These are phyloP conservation scores for Pleurotus ostreatus DNA, from an alignment of 768 basidiomycete genomes.

Conservation along the genomic window DNA sequence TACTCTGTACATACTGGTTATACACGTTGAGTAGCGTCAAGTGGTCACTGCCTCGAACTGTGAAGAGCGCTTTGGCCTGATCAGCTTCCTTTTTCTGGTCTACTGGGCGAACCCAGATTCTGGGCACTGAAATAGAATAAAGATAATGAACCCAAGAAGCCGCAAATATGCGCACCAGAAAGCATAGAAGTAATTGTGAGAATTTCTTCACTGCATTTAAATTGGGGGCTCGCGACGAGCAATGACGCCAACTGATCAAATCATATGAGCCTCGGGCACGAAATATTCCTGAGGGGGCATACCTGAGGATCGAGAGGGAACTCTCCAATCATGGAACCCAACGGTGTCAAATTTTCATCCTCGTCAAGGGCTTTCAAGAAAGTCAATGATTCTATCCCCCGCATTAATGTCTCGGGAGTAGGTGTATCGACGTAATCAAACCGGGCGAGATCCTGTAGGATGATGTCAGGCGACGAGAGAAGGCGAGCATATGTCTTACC, in stretches of 20 bases:
- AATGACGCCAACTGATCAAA: conserved; percentile 74
- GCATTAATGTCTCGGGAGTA: conserved; percentile 95
- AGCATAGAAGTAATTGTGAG: conserved; percentile 95
- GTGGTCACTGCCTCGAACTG: conserved; percentile 93
- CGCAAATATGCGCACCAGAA: conserved; percentile 53
- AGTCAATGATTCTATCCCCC: conserved; percentile 90
- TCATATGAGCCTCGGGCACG: background rate
- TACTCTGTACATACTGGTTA: conserved; percentile 85
- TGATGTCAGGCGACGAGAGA: background rate
- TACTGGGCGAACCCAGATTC: conserved; percentile 79
- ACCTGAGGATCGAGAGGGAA: conserved; percentile 99
- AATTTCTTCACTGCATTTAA: conserved; percentile 94
- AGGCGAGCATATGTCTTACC: conserved; percentile 8
- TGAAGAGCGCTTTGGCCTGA: conserved; percentile 81
- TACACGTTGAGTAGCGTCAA: conserved; percentile 93
- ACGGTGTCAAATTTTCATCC: conserved; percentile 81
- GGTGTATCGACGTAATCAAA: conserved; percentile 94
- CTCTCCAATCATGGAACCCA: conserved; percentile 93
- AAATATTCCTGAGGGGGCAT: conserved; percentile 11
- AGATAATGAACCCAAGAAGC: background rate
- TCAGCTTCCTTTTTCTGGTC: conserved; percentile 90
- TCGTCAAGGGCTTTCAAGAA: conserved; percentile 91
- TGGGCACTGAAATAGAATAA: background rate
- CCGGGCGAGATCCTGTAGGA: conserved; percentile 67
- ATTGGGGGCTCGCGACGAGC: conserved; percentile 91